A percentile compares a stretch with the other conserved stretches of the same genome.
Evolutionary conservation across 257 asterid genomes (phyloP).

Genomic region (Primulina eburnea): DNA sequence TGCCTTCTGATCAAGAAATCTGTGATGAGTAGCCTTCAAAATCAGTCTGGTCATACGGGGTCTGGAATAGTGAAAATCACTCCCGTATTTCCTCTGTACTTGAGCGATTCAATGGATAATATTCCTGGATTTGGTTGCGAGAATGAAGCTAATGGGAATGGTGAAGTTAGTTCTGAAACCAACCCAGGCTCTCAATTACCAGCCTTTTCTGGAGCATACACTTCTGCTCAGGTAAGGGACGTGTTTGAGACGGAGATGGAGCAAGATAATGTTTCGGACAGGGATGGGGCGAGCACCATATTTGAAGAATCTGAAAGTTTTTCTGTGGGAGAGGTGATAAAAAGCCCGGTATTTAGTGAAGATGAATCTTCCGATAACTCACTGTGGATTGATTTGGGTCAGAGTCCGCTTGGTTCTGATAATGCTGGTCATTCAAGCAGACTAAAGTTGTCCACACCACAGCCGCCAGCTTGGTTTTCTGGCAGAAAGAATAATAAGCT

Average conservation of each 20-base stretch:
- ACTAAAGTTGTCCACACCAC: slow-evolving; percentile 59
- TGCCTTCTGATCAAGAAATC: slow-evolving; percentile 95
- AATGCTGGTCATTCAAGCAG: slow-evolving; percentile 53
- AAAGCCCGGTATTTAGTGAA: slow-evolving; percentile 95
- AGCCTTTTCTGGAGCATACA: slow-evolving; percentile 96
- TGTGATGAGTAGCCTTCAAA: slow-evolving; percentile 90
- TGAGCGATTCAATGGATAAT: slow-evolving; percentile 93
- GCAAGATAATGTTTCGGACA: slow-evolving; percentile 80
- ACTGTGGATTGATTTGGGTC: slow-evolving; percentile 97
- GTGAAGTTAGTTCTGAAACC: slow-evolving; percentile 51
- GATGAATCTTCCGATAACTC: slow-evolving; percentile 96
- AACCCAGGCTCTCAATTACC: slow-evolving; percentile 77
- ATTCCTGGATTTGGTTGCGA: slow-evolving; percentile 76
- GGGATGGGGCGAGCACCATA: slow-evolving; percentile 91
- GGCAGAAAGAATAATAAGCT: slow-evolving; percentile 54
- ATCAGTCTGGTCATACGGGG: slow-evolving; percentile 90
- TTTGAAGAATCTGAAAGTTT: slow-evolving; percentile 92
- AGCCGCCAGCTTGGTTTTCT: slow-evolving; percentile 89
- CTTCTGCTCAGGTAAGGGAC: slow-evolving; percentile 96
- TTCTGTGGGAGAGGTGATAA: slow-evolving; percentile 91
- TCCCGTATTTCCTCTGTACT: slow-evolving; percentile 83
- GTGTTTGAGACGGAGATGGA: slow-evolving; percentile 94
- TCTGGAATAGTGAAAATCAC: slow-evolving; percentile 93
- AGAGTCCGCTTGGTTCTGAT: slow-evolving; percentile 80
- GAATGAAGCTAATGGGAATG: slow-evolving; percentile 55